phyloP scores from a whole-genome alignment of 2,329 filamentous ascomycete genomes.

The Clonostachys chloroleuca region DNA sequence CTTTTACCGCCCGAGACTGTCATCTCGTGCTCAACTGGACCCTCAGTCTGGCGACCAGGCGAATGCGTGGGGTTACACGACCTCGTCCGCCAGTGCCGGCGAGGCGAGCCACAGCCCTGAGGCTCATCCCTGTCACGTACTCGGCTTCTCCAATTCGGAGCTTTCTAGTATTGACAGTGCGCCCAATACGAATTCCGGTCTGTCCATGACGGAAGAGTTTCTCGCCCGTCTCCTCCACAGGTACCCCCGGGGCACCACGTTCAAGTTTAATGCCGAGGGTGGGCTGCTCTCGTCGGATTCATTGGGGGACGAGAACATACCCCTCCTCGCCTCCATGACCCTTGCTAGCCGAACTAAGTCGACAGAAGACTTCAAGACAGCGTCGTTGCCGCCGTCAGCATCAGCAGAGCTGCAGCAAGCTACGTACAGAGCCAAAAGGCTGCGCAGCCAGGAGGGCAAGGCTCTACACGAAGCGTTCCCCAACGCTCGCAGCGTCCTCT shows the following conservation, averaged over 20 bases:
- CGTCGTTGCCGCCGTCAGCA: neutral
- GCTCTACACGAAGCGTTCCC: slow-evolving; percentile 29
- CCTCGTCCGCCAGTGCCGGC: neutral
- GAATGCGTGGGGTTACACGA: neutral
- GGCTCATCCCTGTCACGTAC: neutral
- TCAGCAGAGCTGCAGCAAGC: neutral
- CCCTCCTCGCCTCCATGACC: slow-evolving; percentile 7
- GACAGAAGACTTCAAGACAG: neutral
- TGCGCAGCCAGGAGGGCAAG: slow-evolving; percentile 13
- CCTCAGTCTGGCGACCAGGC: neutral
- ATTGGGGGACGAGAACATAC: slow-evolving; percentile 8
- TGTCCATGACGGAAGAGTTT: slow-evolving; percentile 44
- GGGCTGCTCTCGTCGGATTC: slow-evolving; percentile 22
- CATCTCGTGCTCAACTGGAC: neutral
- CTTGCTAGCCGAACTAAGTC: slow-evolving; percentile 30
- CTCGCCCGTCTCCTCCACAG: slow-evolving; percentile 33
- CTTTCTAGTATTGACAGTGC: slow-evolving; percentile 13
- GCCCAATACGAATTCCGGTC: slow-evolving; percentile 38
- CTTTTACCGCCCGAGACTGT: slow-evolving; percentile 13
- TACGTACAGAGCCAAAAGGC: neutral
- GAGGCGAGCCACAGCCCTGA: slow-evolving; percentile 8
- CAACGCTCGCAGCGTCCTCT: slow-evolving; percentile 35
- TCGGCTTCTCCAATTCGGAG: neutral
- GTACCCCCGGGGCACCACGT: slow-evolving; percentile 40
- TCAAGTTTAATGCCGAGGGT: slow-evolving; percentile 34